Percentiles rank a stretch among this genome's conserved stretches.
phyloP scores from a whole-genome alignment of 345 rosid species.

The Syzygium oleosum region DNA sequence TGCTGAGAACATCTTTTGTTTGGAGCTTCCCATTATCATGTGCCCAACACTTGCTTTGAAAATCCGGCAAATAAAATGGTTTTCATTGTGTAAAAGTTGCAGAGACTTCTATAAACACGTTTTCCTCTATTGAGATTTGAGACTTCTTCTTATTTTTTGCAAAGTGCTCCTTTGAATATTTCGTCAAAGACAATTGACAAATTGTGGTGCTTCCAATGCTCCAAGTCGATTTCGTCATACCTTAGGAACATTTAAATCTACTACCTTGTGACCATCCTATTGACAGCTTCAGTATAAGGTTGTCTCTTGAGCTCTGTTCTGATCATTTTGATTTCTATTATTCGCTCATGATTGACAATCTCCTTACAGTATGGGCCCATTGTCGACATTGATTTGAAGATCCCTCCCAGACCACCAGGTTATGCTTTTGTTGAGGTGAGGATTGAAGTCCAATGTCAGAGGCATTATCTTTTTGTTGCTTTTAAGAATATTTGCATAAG shows the following conservation, averaged over 20 bases:
- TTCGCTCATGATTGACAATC: neutral
- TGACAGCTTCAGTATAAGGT: neutral
- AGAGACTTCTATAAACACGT: too few species aligned
- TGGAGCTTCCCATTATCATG: neutral
- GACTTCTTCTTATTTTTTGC: neutral
- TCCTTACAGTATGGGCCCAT: constrained; percentile 77
- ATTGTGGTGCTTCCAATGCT: neutral
- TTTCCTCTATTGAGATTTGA: neutral
- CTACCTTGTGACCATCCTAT: neutral
- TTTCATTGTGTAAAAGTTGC: neutral
- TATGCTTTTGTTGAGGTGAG: constrained; percentile 95
- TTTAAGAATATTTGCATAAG: neutral
- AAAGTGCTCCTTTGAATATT: neutral
- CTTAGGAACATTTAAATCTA: neutral
- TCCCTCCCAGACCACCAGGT: constrained; percentile 97
- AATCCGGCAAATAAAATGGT: neutral
- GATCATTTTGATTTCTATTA: neutral
- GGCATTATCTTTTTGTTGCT: neutral
- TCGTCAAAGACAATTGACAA: neutral
- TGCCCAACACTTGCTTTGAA: neutral
- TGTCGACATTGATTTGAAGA: constrained; percentile 83
- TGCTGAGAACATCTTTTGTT: too few species aligned
- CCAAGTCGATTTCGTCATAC: neutral
- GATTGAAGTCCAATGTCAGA: neutral
- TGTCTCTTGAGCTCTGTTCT: neutral